phyloP scores from a whole-genome alignment of 2,329 filamentous ascomycete species.

The Salinomyces thailandicus region DNA sequence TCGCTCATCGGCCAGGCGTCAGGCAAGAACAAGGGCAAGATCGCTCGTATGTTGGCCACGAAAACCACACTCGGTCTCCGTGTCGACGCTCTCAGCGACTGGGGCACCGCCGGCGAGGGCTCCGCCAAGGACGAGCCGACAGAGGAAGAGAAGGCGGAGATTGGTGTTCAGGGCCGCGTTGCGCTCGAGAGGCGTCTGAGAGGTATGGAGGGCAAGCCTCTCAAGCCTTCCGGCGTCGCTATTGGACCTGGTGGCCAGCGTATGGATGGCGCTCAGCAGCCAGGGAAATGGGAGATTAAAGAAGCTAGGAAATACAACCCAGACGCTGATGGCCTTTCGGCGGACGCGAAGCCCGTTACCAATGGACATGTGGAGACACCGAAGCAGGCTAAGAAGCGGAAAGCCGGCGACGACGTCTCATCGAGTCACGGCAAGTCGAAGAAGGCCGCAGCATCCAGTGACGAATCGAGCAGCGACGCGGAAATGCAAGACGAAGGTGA shows the following conservation, averaged over 20 bases:
- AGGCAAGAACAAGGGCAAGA: constrained; percentile 98
- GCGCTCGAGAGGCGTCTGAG: constrained; percentile 68
- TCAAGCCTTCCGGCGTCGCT: constrained; percentile 63
- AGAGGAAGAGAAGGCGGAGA: constrained; percentile 76
- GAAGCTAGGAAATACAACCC: constrained; percentile 90
- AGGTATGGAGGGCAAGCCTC: constrained; percentile 79
- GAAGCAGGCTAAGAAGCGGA: constrained; percentile 29
- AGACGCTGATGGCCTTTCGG: constrained; percentile 76
- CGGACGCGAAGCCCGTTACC: constrained; percentile 52
- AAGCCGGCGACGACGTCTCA: constrained; percentile 40
- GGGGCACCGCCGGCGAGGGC: constrained; percentile 57
- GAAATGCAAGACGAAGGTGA: constrained; percentile 33
- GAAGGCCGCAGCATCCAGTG: constrained; percentile 8
- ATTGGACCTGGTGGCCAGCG: constrained; percentile 64
- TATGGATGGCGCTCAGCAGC: constrained; percentile 28
- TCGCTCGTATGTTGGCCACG: constrained; percentile 87
- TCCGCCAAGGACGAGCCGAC: constrained; percentile 50
- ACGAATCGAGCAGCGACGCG: constrained; percentile 28
- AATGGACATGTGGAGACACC: constrained; percentile 42
- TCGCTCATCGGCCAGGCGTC: constrained; percentile 93
- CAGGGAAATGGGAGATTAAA: constrained; percentile 81
- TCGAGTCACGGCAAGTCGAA: constrained; percentile 5
- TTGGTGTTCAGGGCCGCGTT: constrained; percentile 62
- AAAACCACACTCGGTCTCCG: constrained; percentile 89
- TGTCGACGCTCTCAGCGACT: constrained; percentile 78